Evolutionary conservation across 2,329 filamentous ascomycete species (phyloP).

Genomic region (Plenodomus tracheiphilus): DNA sequence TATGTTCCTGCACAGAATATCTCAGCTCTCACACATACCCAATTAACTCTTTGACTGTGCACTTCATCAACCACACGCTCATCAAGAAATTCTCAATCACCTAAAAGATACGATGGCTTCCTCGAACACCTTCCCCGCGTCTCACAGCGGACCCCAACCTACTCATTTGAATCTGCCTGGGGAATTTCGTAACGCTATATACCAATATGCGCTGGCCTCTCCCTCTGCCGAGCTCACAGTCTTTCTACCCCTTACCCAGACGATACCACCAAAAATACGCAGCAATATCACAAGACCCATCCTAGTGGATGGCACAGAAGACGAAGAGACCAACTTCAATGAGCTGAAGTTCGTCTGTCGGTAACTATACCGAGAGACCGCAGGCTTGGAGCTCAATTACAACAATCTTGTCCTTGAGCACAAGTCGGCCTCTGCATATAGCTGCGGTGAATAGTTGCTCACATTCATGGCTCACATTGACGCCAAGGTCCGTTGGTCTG

Average conservation of each 20-base stretch:
- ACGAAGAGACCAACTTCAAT: not conserved
- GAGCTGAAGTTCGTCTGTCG: not conserved
- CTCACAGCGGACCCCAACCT: too few relatives aligned
- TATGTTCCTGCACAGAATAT: too few relatives aligned
- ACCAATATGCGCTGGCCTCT: not conserved
- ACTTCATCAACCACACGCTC: too few relatives aligned
- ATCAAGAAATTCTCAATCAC: too few relatives aligned
- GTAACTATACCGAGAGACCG: not conserved
- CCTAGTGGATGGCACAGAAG: too few relatives aligned
- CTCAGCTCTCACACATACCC: too few relatives aligned
- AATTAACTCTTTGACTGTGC: too few relatives aligned
- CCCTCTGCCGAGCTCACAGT: not conserved
- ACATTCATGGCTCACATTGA: not conserved
- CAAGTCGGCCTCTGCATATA: not conserved
- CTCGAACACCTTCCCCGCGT: too few relatives aligned
- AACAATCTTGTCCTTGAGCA: not conserved
- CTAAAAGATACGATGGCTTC: too few relatives aligned
- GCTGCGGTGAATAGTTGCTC: not conserved
- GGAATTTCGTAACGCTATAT: constrained; percentile 1
- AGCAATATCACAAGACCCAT: too few relatives aligned
- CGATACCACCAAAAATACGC: too few relatives aligned
- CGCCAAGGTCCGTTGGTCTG: not conserved
- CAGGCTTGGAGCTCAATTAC: constrained; percentile 1
- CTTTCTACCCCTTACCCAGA: not conserved
- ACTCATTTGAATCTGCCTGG: not conserved